Percentiles rank a stretch among this genome's conserved stretches.
phyloP scores from a whole-genome alignment of 2,329 filamentous ascomycete species.

The Hysterium pulicare region DNA sequence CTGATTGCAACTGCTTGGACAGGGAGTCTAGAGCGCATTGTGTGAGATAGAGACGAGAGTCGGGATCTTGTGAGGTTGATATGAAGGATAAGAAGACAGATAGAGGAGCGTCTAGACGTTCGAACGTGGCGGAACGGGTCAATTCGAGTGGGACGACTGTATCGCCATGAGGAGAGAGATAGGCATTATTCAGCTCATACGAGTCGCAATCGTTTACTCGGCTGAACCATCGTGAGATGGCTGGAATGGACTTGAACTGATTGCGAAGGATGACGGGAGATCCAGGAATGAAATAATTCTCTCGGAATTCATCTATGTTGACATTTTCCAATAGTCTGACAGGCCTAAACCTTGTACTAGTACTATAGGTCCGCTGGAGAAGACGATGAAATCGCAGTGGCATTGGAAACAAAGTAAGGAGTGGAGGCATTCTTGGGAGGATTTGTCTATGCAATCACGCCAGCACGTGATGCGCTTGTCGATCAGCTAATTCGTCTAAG shows the following conservation, averaged over 20 bases:
- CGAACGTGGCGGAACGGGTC: conserved; percentile 50
- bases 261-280: conserved; percentile 22
- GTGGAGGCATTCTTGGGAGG: not conserved
- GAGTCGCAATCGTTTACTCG: conserved; percentile 3
- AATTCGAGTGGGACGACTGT: conserved; percentile 60
- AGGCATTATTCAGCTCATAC: conserved; percentile 19
- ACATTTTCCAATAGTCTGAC: not conserved
- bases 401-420: conserved; percentile 1
- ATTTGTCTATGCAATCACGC: not conserved
- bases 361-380: not conserved
- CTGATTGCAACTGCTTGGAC: conserved; percentile 58
- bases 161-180: conserved; percentile 41
- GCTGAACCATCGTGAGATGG: conserved; percentile 31
- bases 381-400: not conserved
- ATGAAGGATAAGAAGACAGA: conserved; percentile 60
- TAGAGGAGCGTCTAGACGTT: conserved; percentile 59
- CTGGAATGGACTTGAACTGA: conserved; percentile 21
- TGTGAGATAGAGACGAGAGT: conserved; percentile 70
- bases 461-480: not conserved
- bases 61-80: conserved; percentile 31
- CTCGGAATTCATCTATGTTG: conserved; percentile 3
- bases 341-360: not conserved
- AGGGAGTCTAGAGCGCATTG: conserved; percentile 72
- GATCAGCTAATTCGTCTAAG: no score
- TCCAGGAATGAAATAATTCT: conserved; percentile 13